Base-by-base conservation (phyloP, 2,329 filamentous ascomycete species). In the Annulohypoxylon truncatum region DNA sequence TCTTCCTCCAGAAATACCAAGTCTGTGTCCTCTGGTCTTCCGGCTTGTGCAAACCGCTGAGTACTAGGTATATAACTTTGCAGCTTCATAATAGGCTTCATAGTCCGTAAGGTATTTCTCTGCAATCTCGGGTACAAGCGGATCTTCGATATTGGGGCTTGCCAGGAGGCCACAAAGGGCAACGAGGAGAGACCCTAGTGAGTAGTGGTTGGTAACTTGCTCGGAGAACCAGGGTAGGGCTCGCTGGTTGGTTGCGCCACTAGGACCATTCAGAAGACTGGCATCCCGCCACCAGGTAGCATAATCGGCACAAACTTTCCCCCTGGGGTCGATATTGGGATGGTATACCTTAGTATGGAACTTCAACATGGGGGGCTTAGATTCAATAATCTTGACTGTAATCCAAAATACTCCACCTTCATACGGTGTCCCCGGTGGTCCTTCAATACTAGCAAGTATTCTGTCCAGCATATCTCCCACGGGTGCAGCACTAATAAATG, bases 121-220 rank as follows among this genome's bases (percentile, higher is more conserved):
- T 26, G 50, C 50, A 10, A 53, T 53, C 12, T 53, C 50, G 3
- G 50, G 50, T 1, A 53, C 50, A 10, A 53, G 50, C 2, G 50
- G 50, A 20, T 53, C 50, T 4, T 53, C 33, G 13, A 40, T 28
- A 13, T 40, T 53, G 20, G 50, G 50, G 28, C 33, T 53, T 26
- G 50, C 50, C 10, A 53, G 15, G 9, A 53, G 5, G 33, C 50
- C 50, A 15, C 50, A 53, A 2, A 53, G 50, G 8, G 50, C 50
- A 40, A 53, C 33, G 3, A 53, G 50, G 10, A 53, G 33, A 2
- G 50, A 40, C 20, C 50, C 50, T 9, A 53, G n/a, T 2, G 50
- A 53, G 26, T 53, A 53, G 22, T 53, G 50, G 20, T 53, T 53
- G 33, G 31, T 53, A 10, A 53, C n/a, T n/a, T 53, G 50, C 12